These are phyloP conservation scores for Exophiala sp. DNA, from an alignment of 2,329 filamentous ascomycete genomes.

Conservation along the genomic window DNA sequence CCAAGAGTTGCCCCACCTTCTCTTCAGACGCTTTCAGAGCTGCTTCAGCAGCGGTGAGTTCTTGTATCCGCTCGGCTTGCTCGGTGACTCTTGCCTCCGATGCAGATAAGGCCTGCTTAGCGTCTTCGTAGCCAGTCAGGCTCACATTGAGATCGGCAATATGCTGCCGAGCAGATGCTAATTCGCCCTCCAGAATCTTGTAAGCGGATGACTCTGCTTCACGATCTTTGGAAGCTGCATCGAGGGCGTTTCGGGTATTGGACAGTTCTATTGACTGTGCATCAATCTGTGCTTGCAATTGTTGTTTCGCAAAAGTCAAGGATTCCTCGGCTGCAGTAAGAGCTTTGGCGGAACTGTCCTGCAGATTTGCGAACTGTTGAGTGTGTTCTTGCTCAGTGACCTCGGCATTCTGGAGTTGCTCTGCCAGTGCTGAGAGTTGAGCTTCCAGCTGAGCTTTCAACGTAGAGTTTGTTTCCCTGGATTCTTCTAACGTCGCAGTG, in stretches of 20 bases:
- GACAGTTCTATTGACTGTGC: slow-evolving; percentile 15
- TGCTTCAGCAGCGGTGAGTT: slow-evolving; percentile 4
- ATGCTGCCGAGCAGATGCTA: slow-evolving; percentile 9
- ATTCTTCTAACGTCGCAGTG: slow-evolving; percentile 16
- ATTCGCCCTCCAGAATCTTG: slow-evolving; percentile 13
- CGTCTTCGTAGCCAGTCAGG: slow-evolving; percentile 10
- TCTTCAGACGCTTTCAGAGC: slow-evolving; percentile 15
- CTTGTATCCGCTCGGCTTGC: slow-evolving; percentile 11
- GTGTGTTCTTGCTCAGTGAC: slow-evolving; percentile 13
- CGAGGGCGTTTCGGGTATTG: slow-evolving; percentile 8
- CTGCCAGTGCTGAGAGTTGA: slow-evolving; percentile 65
- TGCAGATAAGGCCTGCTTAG: slow-evolving; percentile 9
- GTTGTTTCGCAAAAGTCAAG: slow-evolving; percentile 1
- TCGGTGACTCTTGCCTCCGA: slow-evolving; percentile 14
- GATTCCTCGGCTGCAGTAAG: slow-evolving; percentile 17
- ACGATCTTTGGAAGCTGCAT: slow-evolving; percentile 8
- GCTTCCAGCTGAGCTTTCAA: slow-evolving; percentile 59
- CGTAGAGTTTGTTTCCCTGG: slow-evolving; percentile 13
- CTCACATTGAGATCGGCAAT: slow-evolving; percentile 14
- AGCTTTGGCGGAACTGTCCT: slow-evolving; percentile 15
- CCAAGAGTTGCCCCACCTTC: slow-evolving; percentile 14
- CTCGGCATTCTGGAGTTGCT: slow-evolving; percentile 49
- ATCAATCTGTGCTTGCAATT: slow-evolving; percentile 20
- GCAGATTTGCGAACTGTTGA: slow-evolving; percentile 19
- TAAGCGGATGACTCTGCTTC: slow-evolving; percentile 12